Evolutionary conservation across 192 early-diverging fungal species (phyloP), one percentile per base, ranked within the genome.

Genomic region (Spizellomyces punctatus): DNA sequence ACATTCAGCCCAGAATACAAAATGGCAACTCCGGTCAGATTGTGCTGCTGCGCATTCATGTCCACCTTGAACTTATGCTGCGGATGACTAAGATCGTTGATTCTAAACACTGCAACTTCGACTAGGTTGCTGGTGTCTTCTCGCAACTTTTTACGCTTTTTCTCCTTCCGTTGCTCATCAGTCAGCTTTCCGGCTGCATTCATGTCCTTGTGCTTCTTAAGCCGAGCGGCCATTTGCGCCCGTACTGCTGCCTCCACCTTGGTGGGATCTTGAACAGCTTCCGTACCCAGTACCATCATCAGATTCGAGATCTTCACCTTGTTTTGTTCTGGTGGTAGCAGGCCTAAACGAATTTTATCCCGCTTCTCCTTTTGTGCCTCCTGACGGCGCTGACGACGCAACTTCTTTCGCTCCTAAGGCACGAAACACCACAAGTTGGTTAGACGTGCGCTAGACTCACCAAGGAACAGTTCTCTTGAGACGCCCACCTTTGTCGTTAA

Each of bases 241-340:
- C 92, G 85, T n/a, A 99, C 95, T 67, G 90, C 82, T 10, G 93
- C 92, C 76, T 96, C 98, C n/a, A 98, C 80, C 69, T 91, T 89
- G 0, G 96, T 98, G 0, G 98, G 98, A 73, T 96, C 95, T 57
- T 92, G 90, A 8, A 98, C 91, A 0, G 96, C 93, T 64, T 99
- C 94, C 58, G 90, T 90, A n/a, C 93, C 96, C 71, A 99, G 79
- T 6, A 98, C 92, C 8, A 89, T 80, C 95, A 97, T 98, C 79
- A 99, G 85, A 77, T 98, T 99, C 61, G 89, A 87, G 64, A 98
- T 87, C 60, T 90, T 92, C 43, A 99, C 89, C 72, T 94, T 95
- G 36, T 95, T 93, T 67, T 91, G 90, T 66, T 97, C 96, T 0
- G 96, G 92, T 43, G 94, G 93, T 64, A 96, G 70, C 27, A 99